Base-by-base conservation (phyloP, 2,329 filamentous ascomycete species). In the Trichoderma oligosporum region DNA sequence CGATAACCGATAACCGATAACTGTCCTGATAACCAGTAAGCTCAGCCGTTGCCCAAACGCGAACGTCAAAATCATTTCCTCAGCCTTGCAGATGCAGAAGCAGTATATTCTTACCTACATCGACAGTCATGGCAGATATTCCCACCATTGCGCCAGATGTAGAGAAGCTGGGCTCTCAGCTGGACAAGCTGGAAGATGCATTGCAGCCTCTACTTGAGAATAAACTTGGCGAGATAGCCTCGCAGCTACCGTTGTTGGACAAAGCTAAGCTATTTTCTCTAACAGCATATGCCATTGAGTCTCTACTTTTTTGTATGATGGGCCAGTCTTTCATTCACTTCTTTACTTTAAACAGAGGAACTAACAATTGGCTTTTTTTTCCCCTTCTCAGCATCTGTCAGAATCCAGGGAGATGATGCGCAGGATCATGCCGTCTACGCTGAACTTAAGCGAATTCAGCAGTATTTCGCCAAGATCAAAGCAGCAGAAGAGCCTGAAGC, bases 391-490 rank as follows among this genome's bases (percentile, higher is more conserved):
- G 90, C 88, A 52, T 87, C 88, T 61, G 78, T 99, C 20, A 85
- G 86, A 61, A 81, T 97, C 7, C 86, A 91, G 64, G 91, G 88
- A 57, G 80, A 86, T 27, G 83, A 96, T 67, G 86, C 89, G n/a
- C 91, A 88, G 70, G 81, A 88, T 52, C 93, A 97, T 69, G 82
- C 89, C 25, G 84, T 99, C 59, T 94, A 91, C 73, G 81, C 82
- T 59, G 94, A 99, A 76, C 81, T 99, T 61, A 87, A 84, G 58
- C 85, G 94, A 57, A 86, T 97, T 54, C 91, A 87, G 71, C 88
- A 91, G 69, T 97, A 97, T 72, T 96, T 96, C 73, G 84, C 83
- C 59, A 99, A 97, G 76, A 93, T 97, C 70, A 90, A 94, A 68
- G 77, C 79, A 12, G 81, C 84, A 3, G 91, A 97, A 72, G 80